A percentile compares a stretch with the other conserved stretches of the same genome.
phyloP scores from a whole-genome alignment of 2,329 filamentous ascomycete species.

The Berkeleyomyces rouxiae region DNA sequence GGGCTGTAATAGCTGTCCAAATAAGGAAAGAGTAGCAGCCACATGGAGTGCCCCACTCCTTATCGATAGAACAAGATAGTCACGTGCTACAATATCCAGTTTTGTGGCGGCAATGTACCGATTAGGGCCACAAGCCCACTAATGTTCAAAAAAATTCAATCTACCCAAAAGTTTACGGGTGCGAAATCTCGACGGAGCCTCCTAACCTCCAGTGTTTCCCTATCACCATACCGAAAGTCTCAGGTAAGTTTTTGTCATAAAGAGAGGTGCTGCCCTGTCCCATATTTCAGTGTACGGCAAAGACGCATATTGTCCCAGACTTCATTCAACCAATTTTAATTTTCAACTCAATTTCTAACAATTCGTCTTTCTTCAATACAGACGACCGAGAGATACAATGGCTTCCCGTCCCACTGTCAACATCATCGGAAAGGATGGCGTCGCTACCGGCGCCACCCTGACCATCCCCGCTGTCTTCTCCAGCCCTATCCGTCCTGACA shows the following conservation, averaged over 20 bases:
- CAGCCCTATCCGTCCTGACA: slow-evolving; percentile 94
- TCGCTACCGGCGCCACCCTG: slow-evolving; percentile 74
- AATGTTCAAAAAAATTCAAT: slow-evolving; percentile 11
- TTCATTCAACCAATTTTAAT: neutral
- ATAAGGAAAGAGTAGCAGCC: neutral
- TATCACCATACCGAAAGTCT: slow-evolving; percentile 14
- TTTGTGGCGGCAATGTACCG: slow-evolving; percentile 11
- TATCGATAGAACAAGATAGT: neutral
- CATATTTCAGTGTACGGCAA: neutral
- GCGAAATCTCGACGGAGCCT: slow-evolving; percentile 13
- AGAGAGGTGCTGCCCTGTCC: neutral
- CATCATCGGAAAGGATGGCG: slow-evolving; percentile 92
- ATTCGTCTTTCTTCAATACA: slow-evolving; percentile 17
- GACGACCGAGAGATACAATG: slow-evolving; percentile 41
- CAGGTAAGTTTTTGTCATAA: slow-evolving; percentile 10
- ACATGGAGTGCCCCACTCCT: slow-evolving; percentile 2
- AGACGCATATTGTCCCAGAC: neutral
- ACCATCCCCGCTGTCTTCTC: slow-evolving; percentile 94
- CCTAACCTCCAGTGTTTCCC: slow-evolving; percentile 12
- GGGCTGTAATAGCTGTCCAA: neutral
- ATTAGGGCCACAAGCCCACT: slow-evolving; percentile 14
- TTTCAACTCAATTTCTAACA: slow-evolving; percentile 9
- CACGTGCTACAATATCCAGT: slow-evolving; percentile 4
- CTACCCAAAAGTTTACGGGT: slow-evolving; percentile 12
- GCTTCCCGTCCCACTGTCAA: slow-evolving; percentile 94